Base-by-base conservation (phyloP, 805 yeast genomes). In the Monosporozyma unispora region DNA sequence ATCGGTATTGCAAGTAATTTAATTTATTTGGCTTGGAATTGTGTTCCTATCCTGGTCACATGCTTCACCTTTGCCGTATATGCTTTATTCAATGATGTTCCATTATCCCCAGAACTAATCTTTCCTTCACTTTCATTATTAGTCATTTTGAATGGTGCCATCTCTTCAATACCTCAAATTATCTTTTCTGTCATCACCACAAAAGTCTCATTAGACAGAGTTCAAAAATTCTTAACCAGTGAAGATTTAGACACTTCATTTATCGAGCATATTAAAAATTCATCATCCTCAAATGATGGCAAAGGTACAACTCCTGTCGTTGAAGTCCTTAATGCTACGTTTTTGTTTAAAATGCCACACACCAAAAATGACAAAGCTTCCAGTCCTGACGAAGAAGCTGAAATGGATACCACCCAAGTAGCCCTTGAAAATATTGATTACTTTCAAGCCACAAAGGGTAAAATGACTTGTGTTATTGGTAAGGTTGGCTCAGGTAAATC, bases 401-500 rank as follows among this genome's bases (percentile, higher is more conserved):
- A 50, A 9, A 53, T 73, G 23, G 70, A 61, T 72, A 81, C 83
- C 7, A 57, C 71, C 0, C 68, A 67, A 45, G 61, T 71, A 37
- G 82, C 86, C 0, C 64, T 82, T 47, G 64, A 68, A 42, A 62
- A 76, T 56, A 70, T 80, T 44, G 60, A 63, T 18, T 62, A 72
- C 48, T 80, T 79, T 53, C 51, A 58, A 9, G 84, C 81, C 1
- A 64, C 56, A n/a, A 75, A 74, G 56, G 82, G 82, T 4, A 69
- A 73, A 35, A 66, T 82, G 48, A 69, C 78, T 1, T 80, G 87
- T 63, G 65, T 82, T 47, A 81, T 82, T 23, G 87, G 87, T 10
- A 69, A 77, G 56, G 87, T 82, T 29, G 87, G 87, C 3, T 64
- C 83, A 12, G 88, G 88, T 46, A 82, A 82, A 56, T 74, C 84